Percentiles rank a stretch among this genome's conserved stretches.
Evolutionary conservation across 106 monocot species (phyloP).

Genomic region (Narthecium ossifragum): DNA sequence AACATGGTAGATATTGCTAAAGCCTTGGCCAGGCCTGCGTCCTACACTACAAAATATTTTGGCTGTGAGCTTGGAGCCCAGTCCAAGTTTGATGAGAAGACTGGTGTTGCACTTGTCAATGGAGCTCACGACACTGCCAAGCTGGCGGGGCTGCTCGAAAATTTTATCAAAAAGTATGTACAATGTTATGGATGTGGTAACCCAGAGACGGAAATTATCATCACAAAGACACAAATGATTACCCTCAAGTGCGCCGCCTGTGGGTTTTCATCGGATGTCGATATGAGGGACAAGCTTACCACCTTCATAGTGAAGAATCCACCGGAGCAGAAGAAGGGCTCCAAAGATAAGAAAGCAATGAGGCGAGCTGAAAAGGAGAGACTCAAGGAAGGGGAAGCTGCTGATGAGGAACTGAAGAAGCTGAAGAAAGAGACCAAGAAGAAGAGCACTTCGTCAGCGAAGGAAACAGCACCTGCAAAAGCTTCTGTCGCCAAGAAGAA

Average conservation of each 20-base stretch:
- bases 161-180: slow-evolving; percentile 50
- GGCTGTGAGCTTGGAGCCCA: slow-evolving; percentile 65
- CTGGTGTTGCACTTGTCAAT: slow-evolving; percentile 39
- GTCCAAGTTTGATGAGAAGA: slow-evolving; percentile 53
- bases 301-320: slow-evolving; percentile 54
- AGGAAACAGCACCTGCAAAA: slow-evolving; percentile 10
- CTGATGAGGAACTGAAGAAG: slow-evolving; percentile 53
- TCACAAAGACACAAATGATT: slow-evolving; percentile 49
- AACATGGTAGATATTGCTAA: slow-evolving; percentile 70
- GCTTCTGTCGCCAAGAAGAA: slow-evolving; percentile 28
- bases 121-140: slow-evolving; percentile 59
- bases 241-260: slow-evolving; percentile 54
- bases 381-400: slow-evolving; percentile 43
- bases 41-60: slow-evolving; percentile 50
- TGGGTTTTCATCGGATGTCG: slow-evolving; percentile 43
- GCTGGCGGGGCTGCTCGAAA: slow-evolving; percentile 39
- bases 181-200: slow-evolving; percentile 58
- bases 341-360: slow-evolving; percentile 51
- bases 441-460: slow-evolving; percentile 21
- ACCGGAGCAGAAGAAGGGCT: slow-evolving; percentile 48
- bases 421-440: slow-evolving; percentile 39
- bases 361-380: slow-evolving; percentile 24
- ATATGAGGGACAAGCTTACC: slow-evolving; percentile 59
- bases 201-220: slow-evolving; percentile 45
- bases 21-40: slow-evolving; percentile 42